A percentile compares a stretch with the other conserved stretches of the same genome.
Evolutionary conservation across 106 monocot genomes (phyloP).

Genomic region (Narthecium ossifragum): DNA sequence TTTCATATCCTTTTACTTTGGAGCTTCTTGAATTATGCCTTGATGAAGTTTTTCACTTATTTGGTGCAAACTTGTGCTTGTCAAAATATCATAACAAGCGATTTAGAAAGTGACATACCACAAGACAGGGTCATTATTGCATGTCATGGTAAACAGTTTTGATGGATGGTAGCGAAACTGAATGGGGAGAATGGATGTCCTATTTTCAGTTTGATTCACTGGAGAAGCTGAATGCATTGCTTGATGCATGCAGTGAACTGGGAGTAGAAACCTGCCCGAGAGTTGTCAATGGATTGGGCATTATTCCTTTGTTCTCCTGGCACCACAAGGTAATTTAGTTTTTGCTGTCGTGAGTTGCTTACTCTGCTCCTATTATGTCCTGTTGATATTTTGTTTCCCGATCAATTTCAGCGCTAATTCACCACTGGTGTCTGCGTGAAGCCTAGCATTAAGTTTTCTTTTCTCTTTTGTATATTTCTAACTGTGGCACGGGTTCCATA

Average conservation of each 20-base stretch:
- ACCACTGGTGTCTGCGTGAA: too few species aligned
- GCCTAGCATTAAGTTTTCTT: too few species aligned
- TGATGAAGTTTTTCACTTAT: too few species aligned
- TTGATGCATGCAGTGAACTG: conserved; percentile 73
- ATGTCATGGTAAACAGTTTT: too few species aligned
- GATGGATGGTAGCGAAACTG: neutral
- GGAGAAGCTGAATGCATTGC: conserved; percentile 75
- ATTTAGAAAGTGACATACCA: too few species aligned
- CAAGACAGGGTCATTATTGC: too few species aligned
- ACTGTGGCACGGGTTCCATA: conserved; percentile 3
- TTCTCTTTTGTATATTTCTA: neutral
- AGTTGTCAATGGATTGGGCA: conserved; percentile 49
- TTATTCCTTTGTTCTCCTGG: conserved; percentile 80
- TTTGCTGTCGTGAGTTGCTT: neutral
- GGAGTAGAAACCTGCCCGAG: conserved; percentile 63
- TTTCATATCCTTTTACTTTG: neutral
- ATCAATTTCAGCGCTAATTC: too few species aligned
- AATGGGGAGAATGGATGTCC: neutral
- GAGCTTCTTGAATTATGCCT: too few species aligned
- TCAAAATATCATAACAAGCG: too few species aligned
- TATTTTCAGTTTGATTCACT: conserved; percentile 64
- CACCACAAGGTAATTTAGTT: conserved; percentile 59
- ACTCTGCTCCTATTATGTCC: neutral
- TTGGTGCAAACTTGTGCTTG: too few species aligned
- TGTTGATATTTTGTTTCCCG: neutral